Percentiles rank a stretch among this genome's conserved stretches.
These are phyloP conservation scores for Aspergillus versicolor DNA, from an alignment of 2,329 filamentous ascomycete genomes.

Conservation along the genomic window DNA sequence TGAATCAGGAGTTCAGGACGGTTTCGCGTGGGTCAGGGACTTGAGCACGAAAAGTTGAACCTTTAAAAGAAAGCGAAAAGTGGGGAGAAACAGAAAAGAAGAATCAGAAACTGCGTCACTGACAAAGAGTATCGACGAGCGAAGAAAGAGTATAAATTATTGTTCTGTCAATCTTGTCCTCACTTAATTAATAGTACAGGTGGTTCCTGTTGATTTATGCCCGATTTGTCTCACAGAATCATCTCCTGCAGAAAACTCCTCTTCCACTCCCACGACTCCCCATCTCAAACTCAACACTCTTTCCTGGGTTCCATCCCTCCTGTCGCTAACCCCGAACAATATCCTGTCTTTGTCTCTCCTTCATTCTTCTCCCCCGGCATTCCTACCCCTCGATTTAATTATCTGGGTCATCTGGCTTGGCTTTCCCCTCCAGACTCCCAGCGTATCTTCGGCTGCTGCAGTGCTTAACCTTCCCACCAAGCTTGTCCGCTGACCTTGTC, in stretches of 20 bases:
- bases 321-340: conserved; percentile 6
- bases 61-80: not conserved
- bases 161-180: not conserved
- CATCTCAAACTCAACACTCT: conserved; percentile 8
- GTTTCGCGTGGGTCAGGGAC: conserved; percentile 12
- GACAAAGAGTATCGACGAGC: not conserved
- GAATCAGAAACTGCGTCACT: not conserved
- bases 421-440: not conserved
- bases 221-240: not conserved
- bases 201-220: not conserved
- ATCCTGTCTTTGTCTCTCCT: conserved; percentile 12
- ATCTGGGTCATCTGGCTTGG: conserved; percentile 13
- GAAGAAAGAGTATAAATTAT: not conserved
- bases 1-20: not conserved
- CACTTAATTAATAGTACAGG: not conserved
- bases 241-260: conserved; percentile 7
- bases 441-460: conserved; percentile 12
- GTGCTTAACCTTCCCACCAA: conserved; percentile 10
- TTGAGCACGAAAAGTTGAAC: not conserved
- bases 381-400: conserved; percentile 9
- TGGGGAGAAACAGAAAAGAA: conserved; percentile 4
- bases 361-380: conserved; percentile 17
- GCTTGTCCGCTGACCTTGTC: conserved; percentile 14
- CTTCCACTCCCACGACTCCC: not conserved
- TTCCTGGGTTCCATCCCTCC: conserved; percentile 9